Base-by-base conservation (phyloP, 2,329 filamentous ascomycete genomes). In the Knufia petricola region DNA sequence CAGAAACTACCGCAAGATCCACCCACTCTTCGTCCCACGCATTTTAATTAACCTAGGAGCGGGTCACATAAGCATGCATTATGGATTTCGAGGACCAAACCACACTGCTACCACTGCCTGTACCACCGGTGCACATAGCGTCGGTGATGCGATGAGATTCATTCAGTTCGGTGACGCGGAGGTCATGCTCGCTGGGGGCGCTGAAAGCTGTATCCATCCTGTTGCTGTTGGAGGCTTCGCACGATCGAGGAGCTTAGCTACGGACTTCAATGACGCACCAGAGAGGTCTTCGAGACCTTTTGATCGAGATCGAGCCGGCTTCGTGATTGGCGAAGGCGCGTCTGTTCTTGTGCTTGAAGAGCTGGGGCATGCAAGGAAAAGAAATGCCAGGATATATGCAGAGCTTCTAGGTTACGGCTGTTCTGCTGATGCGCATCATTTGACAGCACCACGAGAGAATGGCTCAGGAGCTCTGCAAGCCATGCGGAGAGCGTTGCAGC, bases 201-300 rank as follows among this genome's bases (percentile, higher is more conserved):
- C 90, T 7, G 92, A 98, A 66, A 88, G 90, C 0, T 98, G 92
- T 64, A 90, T 98, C 49, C 90, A 98, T 62, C 92, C 92, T 8
- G 74, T 98, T 37, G 86, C 90, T 1, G 84, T 96, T 57, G 87
- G 89, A 4, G 92, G 90, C 4, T 98, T 98, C 61, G 84, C 87
- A 20, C 78, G 88, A 53, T 87, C 89, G 1, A 79, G 90, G 51
- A 95, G 89, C 46, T 71, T 98, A 30, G 83, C 87, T 4, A 94
- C 87, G 0, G 76, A 74, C 2, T 94, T 81, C 69, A 95, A 95
- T 61, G 70, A 85, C 51, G 65, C 74, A 8, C 88, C 90, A 0
- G 57, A 70, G 1, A 71, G 77, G 40, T 81, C 88, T 43, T 95
- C 88, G 24, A 76, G 92, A 8, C 92, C 92, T 0, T 98, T 98